These are phyloP conservation scores for Gonapodya prolifera DNA, from an alignment of 192 early-diverging fungal genomes.

Conservation along the genomic window DNA sequence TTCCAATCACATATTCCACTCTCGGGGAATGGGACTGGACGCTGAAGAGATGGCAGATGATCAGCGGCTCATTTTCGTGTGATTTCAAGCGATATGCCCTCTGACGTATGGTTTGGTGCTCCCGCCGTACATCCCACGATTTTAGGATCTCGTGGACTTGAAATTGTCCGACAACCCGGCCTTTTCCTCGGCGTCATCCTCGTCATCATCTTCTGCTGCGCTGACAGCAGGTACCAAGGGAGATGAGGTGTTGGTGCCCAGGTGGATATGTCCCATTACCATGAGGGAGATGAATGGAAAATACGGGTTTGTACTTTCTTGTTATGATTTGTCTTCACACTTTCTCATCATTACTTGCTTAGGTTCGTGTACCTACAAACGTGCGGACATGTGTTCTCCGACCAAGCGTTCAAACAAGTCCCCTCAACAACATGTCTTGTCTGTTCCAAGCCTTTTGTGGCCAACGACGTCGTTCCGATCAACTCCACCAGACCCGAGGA, in stretches of 20 bases:
- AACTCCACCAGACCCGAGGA: slow-evolving; percentile 53
- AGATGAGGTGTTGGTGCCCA: slow-evolving; percentile 11
- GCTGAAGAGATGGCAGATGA: no score
- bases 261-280: slow-evolving; percentile 68
- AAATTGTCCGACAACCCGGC: slow-evolving; percentile 55
- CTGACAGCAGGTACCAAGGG: slow-evolving; percentile 12
- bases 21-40: no score
- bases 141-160: slow-evolving; percentile 51
- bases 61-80: no score
- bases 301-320: slow-evolving; percentile 40
- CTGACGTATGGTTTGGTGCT: neutral
- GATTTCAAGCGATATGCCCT: no score
- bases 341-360: neutral
- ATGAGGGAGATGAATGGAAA: slow-evolving; percentile 80
- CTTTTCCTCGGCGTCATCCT: slow-evolving; percentile 19
- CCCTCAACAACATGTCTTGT: slow-evolving; percentile 46
- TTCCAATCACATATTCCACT: neutral
- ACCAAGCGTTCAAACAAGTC: slow-evolving; percentile 60
- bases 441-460: slow-evolving; percentile 46
- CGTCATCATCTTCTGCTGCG: slow-evolving; percentile 11
- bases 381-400: slow-evolving; percentile 72
- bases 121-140: neutral
- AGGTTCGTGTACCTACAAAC: slow-evolving; percentile 24
- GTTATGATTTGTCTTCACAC: neutral
- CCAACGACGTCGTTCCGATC: slow-evolving; percentile 48